Percentiles rank a stretch among this genome's conserved stretches.
These are phyloP conservation scores for Pichia pseudocactophila DNA, from an alignment of 805 yeast species.

Conservation along the genomic window DNA sequence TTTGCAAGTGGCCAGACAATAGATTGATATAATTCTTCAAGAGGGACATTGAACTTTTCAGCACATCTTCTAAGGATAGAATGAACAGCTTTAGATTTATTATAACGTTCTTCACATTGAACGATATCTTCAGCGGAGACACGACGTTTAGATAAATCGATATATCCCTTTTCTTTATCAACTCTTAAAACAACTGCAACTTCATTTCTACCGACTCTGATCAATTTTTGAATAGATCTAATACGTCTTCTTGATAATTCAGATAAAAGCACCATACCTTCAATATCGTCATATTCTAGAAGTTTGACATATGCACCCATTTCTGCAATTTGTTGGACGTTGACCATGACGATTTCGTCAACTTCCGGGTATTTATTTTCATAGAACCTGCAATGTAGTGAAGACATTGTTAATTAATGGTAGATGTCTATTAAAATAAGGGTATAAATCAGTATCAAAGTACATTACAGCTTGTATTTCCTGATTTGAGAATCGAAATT, in stretches of 20 bases:
- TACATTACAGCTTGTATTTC: too few relatives aligned
- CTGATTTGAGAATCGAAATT: background rate
- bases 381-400: slow-evolving; percentile 89
- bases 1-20: slow-evolving; percentile 97
- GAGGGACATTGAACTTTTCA: slow-evolving; percentile 82
- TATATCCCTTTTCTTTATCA: slow-evolving; percentile 97
- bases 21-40: slow-evolving; percentile 77
- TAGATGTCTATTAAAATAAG: background rate
- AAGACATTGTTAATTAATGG: slow-evolving; percentile 46
- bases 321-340: slow-evolving; percentile 96
- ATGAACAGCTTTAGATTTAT: slow-evolving; percentile 94
- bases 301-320: slow-evolving; percentile 98
- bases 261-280: slow-evolving; percentile 94
- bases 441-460: too few relatives aligned
- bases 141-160: slow-evolving; percentile 94
- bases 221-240: slow-evolving; percentile 92
- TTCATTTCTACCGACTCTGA: slow-evolving; percentile 97
- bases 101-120: slow-evolving; percentile 95
- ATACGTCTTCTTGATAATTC: slow-evolving; percentile 98
- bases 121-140: slow-evolving; percentile 96
- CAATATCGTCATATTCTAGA: slow-evolving; percentile 94
- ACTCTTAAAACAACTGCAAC: slow-evolving; percentile 97
- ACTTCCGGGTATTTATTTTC: slow-evolving; percentile 98
- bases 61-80: slow-evolving; percentile 98
- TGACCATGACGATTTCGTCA: slow-evolving; percentile 98